phyloP scores from a whole-genome alignment of 1,139 yeast species.

The Scheffersomyces illinoinensis region DNA sequence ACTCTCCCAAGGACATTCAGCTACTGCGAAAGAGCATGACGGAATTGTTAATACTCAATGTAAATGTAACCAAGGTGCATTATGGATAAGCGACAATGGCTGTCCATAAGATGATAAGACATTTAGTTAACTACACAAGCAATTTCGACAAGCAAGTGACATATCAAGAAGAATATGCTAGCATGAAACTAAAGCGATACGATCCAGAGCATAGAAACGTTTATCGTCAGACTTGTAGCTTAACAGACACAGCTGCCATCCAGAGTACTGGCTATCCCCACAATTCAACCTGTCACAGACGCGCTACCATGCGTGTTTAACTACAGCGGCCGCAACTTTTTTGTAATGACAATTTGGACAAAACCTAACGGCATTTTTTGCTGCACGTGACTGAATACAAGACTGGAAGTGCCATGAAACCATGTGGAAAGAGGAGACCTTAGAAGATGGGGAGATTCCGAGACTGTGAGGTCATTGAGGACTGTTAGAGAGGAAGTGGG shows the following conservation, averaged over 20 bases:
- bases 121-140: no score
- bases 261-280: not conserved
- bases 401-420: not conserved
- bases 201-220: not conserved
- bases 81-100: no score
- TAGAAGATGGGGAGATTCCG: not conserved
- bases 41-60: no score
- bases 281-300: not conserved
- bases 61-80: no score
- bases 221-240: not conserved
- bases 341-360: not conserved
- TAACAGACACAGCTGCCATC: not conserved
- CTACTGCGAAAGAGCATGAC: no score
- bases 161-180: no score
- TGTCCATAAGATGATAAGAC: no score
- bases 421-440: not conserved
- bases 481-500: not conserved
- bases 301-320: not conserved
- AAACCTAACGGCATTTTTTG: constrained; percentile 8
- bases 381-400: not conserved
- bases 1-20: no score
- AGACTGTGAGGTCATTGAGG: not conserved
- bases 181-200: no score
- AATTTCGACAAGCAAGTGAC: no score
- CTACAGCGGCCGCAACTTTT: no score